Evolutionary conservation across 148 eudicot genomes (phyloP), one percentile per base, ranked within the genome.

Genomic region (Fagopyrum homotropicum): DNA sequence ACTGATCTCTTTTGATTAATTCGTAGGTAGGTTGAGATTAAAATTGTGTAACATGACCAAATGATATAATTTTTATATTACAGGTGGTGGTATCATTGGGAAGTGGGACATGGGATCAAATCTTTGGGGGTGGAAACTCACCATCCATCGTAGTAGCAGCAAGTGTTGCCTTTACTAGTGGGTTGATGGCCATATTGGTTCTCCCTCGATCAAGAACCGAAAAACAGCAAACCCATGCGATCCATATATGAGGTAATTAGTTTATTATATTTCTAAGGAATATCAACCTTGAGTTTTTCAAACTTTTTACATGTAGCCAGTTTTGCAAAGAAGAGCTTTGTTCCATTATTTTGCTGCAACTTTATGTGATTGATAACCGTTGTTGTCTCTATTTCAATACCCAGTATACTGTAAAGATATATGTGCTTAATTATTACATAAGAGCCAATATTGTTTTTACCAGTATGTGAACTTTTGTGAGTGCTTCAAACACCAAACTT

Each of bases 11-110:
- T n/a, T 22, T 56, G 60, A 22, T 9, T n/a, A 56, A 56, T 56
- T 56, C 19, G 16, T 15, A 56, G 22, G 22, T 7, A n/a, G 26
- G 60, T 56, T 56, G n/a, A 56, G 60, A 56, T 56, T 5, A n/a
- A 56, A 16, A 26, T 56, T 14, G 1, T 54, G 16, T 54, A n/a
- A n/a, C 57, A 14, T 11, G 0, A 7, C 51, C 57, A 54, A 54
- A 54, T 54, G 57, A 54, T 54, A 17, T 5, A 15, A 15, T 14
- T 4, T 54, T 54, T 54, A 54, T 52, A 54, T 16, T 54, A 63
- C 69, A 63, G 69, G 69, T 63, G 69, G 69, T 63, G 69, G 69
- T 63, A 63, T 63, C 69, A 5, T 43, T 63, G 3, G 69, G 69
- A 63, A 63, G 69, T 16, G 69, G 69, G 69, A 35, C 69, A 35